Conservation (phyloP, 495 filamentous ascomycete genomes). For the Annulohypoxylon moriforme region DNA sequence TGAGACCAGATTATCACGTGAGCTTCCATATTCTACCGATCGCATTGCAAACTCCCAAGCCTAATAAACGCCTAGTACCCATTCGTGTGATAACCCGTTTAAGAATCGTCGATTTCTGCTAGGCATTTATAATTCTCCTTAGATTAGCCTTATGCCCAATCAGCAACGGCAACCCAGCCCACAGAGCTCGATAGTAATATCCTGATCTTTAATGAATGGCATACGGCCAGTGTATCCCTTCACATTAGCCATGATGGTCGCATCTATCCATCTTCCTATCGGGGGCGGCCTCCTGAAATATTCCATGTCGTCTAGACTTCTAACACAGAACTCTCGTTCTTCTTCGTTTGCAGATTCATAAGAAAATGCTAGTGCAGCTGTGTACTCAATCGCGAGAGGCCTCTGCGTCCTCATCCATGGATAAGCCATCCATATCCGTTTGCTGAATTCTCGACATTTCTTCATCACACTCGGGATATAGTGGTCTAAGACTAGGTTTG, state of each 20-base stretch:
- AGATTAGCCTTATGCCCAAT: neutral
- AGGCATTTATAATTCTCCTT: constrained; percentile 1
- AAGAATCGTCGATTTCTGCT: neutral
- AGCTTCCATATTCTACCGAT: constrained; percentile 16
- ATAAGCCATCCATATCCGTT: constrained; percentile 44
- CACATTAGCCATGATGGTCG: constrained; percentile 47
- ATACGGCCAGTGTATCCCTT: constrained; percentile 46
- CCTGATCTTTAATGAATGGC: constrained; percentile 45
- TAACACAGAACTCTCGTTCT: constrained; percentile 43
- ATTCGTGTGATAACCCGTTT: neutral
- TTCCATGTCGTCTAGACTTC: constrained; percentile 44
- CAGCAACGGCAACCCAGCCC: constrained; percentile 47
- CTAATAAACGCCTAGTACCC: constrained; percentile 11
- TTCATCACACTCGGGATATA: constrained; percentile 30
- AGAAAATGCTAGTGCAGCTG: constrained; percentile 43
- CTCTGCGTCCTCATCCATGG: constrained; percentile 41
- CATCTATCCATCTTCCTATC: constrained; percentile 44
- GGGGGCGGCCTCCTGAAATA: constrained; percentile 44
- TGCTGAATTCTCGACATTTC: constrained; percentile 41
- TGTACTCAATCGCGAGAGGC: constrained; percentile 46
- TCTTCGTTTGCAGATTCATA: constrained; percentile 46
- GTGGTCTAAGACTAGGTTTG: constrained; percentile 30
- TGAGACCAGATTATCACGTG: constrained; percentile 14
- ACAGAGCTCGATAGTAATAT: constrained; percentile 41
- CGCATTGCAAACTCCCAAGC: constrained; percentile 8